Base-by-base conservation (phyloP, 345 rosid species). In the Atalantia buxifolia region DNA sequence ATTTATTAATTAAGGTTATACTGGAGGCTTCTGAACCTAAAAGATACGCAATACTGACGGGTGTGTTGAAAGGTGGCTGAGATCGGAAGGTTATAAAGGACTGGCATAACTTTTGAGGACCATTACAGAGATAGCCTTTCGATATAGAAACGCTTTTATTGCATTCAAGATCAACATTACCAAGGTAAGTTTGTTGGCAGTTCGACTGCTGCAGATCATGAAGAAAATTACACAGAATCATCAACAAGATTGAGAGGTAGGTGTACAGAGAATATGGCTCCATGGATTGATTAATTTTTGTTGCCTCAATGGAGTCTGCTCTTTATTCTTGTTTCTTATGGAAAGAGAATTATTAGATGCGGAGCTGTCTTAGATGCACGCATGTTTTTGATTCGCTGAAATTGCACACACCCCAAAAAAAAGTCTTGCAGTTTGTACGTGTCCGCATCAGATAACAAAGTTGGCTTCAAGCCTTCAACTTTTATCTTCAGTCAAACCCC, bases 61-160 rank as follows among this genome's bases (percentile, higher is more conserved):
- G 67, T 0, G 89, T 66, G 33, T 77, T 22, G 22, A 72, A 78
- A 9, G 72, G 81, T 0, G 63, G 69, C 10, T 0, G 3, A 36
- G 83, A 72, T 1, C 56, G 68, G 57, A 84, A 86, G 40, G 83
- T 68, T 45, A 84, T 25, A 8, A 81, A 84, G 45, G 89, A 79
- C 9, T 36, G 74, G 70, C 89, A 86, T 45, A 65, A 59, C 2
- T 35, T 40, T 61, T 62, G 79, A 72, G 69, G 76, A 5, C 67
- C 83, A 62, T 69, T 75, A 70, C 86, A 84, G 27, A 25, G 7
- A 76, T 81, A 85, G 3, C 83, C 84, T 77, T 24, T 79, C 24
- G 77, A n/a, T 48, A 53, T 21, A 48, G 79, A 2, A 59, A 18
- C 7, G 27, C 22, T 53, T 4, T 6, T 2, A 0, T 0, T 0